Base-by-base conservation (phyloP, 2,329 filamentous ascomycete species). In the Penicillium sclerotigenum region DNA sequence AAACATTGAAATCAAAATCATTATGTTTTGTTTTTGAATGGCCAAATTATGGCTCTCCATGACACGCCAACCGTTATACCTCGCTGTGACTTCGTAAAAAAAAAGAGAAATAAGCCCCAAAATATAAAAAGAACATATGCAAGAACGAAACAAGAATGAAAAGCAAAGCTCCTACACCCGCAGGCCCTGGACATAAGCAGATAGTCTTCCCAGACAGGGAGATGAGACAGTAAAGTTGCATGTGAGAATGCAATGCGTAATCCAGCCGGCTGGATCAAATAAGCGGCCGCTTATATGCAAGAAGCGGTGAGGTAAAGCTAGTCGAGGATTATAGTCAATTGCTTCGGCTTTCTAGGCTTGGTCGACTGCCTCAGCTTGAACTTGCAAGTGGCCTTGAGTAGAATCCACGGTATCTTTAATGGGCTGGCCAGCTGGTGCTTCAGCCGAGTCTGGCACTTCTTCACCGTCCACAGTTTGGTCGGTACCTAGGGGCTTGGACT, bases 401-500 rank as follows among this genome's bases (percentile, higher is more conserved):
- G 47, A 52, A n/a, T 52, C 55, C 47, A 60, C 48, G 13, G 49
- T 41, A 20, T 62, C 57, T 43, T 67, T 58, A 22, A 49, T 59
- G 11, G 63, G 59, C 13, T 64, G 60, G 13, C 59, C 62, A 47
- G 58, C 63, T 47, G 68, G 57, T 22, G 59, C 64, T 22, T 67
- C 66, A 20, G 61, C 60, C 9, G 59, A 58, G 16, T 53, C 66
- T 29, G 69, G 63, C n/a, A 34, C 31, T 16, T 47, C 55, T 28
- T 62, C 58, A n/a, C 33, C 42, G 3, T 64, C 53, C 24, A 49
- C 29, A 22, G 6, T 28, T 24, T 47, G 28, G 36, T 55, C 64
- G 24, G 54, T 42, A 43, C 74, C 69, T 62, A 81, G 70, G 8
- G 56, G 1, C 29, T 57, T 54, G 52, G 90, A 86, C 66, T 93